Conservation (phyloP, 148 eudicot species). For the Linanthus parryae region DNA sequence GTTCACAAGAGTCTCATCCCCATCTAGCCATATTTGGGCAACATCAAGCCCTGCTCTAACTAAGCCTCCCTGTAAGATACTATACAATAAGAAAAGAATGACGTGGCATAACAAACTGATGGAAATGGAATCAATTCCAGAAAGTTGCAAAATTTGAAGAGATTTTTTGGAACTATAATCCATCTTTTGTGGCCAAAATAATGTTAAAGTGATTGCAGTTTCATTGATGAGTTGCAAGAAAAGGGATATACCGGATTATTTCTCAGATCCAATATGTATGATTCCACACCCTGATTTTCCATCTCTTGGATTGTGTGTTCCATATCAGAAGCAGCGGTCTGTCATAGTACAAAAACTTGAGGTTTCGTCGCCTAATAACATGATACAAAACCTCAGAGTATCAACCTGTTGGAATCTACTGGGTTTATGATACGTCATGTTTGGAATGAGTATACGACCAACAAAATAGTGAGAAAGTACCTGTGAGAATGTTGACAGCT, state of each 20-base stretch:
- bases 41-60: constrained; percentile 94
- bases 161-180: neutral
- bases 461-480: constrained; percentile 23
- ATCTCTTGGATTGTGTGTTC: constrained; percentile 64
- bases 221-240: too few relatives aligned
- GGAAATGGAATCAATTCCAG: too few relatives aligned
- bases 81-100: too few relatives aligned
- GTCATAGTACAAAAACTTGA: constrained; percentile 11
- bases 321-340: constrained; percentile 93
- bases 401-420: too few relatives aligned
- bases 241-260: constrained; percentile 72
- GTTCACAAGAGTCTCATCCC: constrained; percentile 89
- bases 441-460: neutral
- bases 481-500: constrained; percentile 84
- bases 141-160: constrained; percentile 1
- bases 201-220: too few relatives aligned
- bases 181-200: neutral
- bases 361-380: too few relatives aligned
- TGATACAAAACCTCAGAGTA: too few relatives aligned
- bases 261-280: constrained; percentile 83
- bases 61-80: constrained; percentile 66
- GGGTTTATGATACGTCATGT: too few relatives aligned
- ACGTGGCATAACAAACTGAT: too few relatives aligned
- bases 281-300: constrained; percentile 86
- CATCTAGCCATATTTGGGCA: constrained; percentile 96